phyloP scores from a whole-genome alignment of 2,329 filamentous ascomycete genomes.

The Claviceps monticola region DNA sequence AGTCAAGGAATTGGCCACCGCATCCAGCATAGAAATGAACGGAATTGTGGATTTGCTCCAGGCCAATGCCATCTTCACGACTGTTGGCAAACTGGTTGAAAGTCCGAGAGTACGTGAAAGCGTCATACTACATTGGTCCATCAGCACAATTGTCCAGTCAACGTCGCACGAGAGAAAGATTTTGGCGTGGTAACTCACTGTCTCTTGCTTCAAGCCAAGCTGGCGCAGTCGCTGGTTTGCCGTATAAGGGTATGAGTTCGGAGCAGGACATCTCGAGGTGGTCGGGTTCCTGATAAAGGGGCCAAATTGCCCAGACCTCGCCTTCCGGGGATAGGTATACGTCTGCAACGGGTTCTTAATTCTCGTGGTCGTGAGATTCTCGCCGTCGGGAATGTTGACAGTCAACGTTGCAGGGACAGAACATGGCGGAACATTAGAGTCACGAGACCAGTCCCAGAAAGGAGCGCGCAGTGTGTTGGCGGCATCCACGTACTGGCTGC shows the following conservation, averaged over 20 bases:
- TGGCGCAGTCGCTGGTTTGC: constrained; percentile 22
- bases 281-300: constrained; percentile 12
- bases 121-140: constrained; percentile 21
- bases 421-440: constrained; percentile 28
- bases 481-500: constrained; percentile 26
- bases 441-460: constrained; percentile 40
- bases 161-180: background rate
- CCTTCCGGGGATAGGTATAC: constrained; percentile 32
- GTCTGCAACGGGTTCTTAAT: constrained; percentile 39
- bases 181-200: constrained; percentile 19
- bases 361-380: constrained; percentile 14
- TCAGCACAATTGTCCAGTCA: background rate
- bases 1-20: constrained; percentile 25
- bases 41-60: constrained; percentile 29
- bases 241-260: constrained; percentile 23
- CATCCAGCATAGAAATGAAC: constrained; percentile 28
- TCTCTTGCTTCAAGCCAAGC: constrained; percentile 24
- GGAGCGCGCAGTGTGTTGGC: constrained; percentile 33
- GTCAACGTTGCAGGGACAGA: constrained; percentile 20
- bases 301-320: constrained; percentile 23
- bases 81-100: constrained; percentile 23
- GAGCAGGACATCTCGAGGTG: constrained; percentile 26
- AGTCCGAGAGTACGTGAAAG: constrained; percentile 22
- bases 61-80: constrained; percentile 21
- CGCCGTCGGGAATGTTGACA: constrained; percentile 27